Evolutionary conservation across 2,329 filamentous ascomycete species (phyloP), one percentile per base, ranked within the genome.

Genomic region (Botrytis squamosa): DNA sequence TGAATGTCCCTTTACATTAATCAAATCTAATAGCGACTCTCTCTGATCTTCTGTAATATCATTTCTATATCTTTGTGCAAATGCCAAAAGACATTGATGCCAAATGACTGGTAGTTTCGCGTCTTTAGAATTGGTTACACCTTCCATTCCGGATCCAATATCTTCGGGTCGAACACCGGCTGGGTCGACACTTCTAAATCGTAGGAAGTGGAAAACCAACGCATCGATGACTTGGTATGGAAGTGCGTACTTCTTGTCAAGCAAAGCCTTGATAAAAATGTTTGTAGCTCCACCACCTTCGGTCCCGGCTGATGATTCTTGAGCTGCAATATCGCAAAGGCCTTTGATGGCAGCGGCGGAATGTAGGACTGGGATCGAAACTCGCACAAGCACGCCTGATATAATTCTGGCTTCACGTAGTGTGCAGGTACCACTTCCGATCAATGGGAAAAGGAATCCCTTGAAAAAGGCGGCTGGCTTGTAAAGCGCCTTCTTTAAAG

Each of bases 401-500:
- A 99, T 89, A 77, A 99, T 98, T 78, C 94, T 91, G 8, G 96
- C 96, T 83, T 99, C 96, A 69, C 95, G 90, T 69, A 98, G 84
- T 0, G 95, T 97, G 84, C 95, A 98, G n/a, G 91, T 94, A 42
- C 94, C 93, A 69, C 91, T 92, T 14, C 89, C 89, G 16, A 97
- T 91, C 29, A 99, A 88, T 0, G 96, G 96, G 81, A 98, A 98
- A 25, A 99, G 86, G 78, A 99, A 90, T 6, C 95, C 96, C 83
- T 98, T 97, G 88, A 99, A 99, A 84, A 97, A 99, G 29, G 95
- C 94, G 0, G 93, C 92, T 10, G 96, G 96, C 82, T 97, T 97
- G 86, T 97, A 98, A 22, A 98, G 87, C 12, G 90, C 90, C 82
- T 97, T 97, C 84, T 98, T 98, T 73, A 99, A 86, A 0, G 94